Base-by-base conservation (phyloP, 768 basidiomycete genomes). In the Scleroderma citrinum region DNA sequence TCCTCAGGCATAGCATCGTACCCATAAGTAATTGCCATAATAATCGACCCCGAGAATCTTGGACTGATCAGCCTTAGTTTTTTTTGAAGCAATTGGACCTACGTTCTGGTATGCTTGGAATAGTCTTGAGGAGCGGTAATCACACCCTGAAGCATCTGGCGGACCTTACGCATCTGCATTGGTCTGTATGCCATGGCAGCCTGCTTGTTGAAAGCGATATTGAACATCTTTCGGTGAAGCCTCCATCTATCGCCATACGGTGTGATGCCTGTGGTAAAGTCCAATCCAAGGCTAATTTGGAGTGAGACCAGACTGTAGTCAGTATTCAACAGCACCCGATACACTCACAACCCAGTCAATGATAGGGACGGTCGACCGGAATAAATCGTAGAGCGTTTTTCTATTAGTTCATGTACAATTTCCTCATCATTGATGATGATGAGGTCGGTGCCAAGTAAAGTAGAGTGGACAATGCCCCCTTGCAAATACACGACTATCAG, bases 161-260 rank as follows among this genome's bases (percentile, higher is more conserved):
- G 52, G 5, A 52, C 55, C 42, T 58, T 59, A 34, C 13, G 20
- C 20, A 64, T 20, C 4, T 55, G 53, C 1, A 57, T 5, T 11
- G 56, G 39, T 26, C 44, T 43, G 42, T 60, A 68, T 21, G 41
- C 47, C 37, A 2, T 24, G 3, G 19, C 20, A 1, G 44, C 26
- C 5, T 57, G 44, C 47, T 54, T 58, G 54, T 49, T 60, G 39
- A 69, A 44, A 7, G 41, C 41, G 12, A 21, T 3, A 16, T 64
- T 57, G 44, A 46, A 59, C 47, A 64, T 26, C 39, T 57, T 67
- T 19, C 67, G 65, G 30, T 69, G 68, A 2, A 50, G 52, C 21
- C 57, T 56, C 68, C 65, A 69, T 21, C 17, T 19, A 38, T 52
- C 42, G 20, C 68, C 63, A 20, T 69, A 67, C 7, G 56, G 58